Percentiles rank a stretch among this genome's conserved stretches.
Conservation (phyloP, 345 rosid species). For the Lumnitzera littorea region DNA sequence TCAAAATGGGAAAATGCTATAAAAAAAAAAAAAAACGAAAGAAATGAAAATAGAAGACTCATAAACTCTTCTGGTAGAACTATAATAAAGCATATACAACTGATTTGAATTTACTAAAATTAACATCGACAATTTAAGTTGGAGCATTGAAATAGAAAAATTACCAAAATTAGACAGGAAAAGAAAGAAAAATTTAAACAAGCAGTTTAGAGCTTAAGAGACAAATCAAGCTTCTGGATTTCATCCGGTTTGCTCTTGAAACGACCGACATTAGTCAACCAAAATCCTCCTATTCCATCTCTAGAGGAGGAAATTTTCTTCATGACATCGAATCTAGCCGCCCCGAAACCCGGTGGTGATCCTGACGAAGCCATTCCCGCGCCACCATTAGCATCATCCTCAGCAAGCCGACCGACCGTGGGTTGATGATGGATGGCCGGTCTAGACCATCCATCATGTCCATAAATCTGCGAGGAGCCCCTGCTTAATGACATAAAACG, state of each 20-base stretch:
- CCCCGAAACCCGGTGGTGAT: slow-evolving; percentile 19
- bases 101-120: no score
- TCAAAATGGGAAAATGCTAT: no score
- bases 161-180: no score
- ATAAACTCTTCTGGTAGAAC: no score
- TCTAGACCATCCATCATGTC: slow-evolving; percentile 35
- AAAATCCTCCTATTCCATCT: slow-evolving; percentile 25
- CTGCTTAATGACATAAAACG: slow-evolving; percentile 5
- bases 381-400: slow-evolving; percentile 15
- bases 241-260: slow-evolving; percentile 53
- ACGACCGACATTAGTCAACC: slow-evolving; percentile 33
- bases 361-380: slow-evolving; percentile 5
- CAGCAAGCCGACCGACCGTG: slow-evolving; percentile 29
- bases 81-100: no score
- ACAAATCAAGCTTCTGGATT: slow-evolving; percentile 73
- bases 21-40: no score
- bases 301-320: slow-evolving; percentile 25
- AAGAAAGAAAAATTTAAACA: no score
- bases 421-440: slow-evolving; percentile 37
- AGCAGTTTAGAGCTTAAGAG: slow-evolving; percentile 66
- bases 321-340: slow-evolving; percentile 27
- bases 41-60: no score
- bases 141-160: no score
- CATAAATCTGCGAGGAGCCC: slow-evolving; percentile 17
- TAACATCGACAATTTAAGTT: no score